A percentile compares a stretch with the other conserved stretches of the same genome.
Evolutionary conservation across 306 rosid species (phyloP).

Genomic region (Inga laurina): DNA sequence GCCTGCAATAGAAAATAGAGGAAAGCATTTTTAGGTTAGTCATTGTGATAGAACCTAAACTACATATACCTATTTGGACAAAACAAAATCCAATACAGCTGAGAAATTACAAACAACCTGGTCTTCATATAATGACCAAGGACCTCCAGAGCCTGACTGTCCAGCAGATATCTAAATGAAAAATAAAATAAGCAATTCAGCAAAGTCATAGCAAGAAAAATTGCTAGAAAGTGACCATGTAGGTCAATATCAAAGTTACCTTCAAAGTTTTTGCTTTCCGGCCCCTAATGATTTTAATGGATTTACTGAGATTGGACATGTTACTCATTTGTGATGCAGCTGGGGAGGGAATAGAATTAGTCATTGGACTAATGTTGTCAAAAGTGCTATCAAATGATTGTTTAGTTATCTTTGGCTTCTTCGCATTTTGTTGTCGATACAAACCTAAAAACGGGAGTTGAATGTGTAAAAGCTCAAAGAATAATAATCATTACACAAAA

Average conservation of each 20-base stretch:
- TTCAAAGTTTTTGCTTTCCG: conserved; percentile 60
- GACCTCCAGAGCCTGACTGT: conserved; percentile 68
- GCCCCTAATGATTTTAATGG: conserved; percentile 71
- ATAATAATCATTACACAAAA: not conserved
- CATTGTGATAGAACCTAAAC: conserved; percentile 1
- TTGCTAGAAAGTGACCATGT: conserved; percentile 16
- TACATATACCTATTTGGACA: not conserved
- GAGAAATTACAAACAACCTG: conserved; percentile 52
- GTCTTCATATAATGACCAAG: conserved; percentile 82
- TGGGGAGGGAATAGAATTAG: conserved; percentile 81
- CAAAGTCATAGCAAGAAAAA: not conserved
- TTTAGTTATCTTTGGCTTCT: conserved; percentile 70
- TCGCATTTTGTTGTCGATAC: conserved; percentile 55
- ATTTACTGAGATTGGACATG: conserved; percentile 67
- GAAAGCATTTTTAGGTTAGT: conserved; percentile 9
- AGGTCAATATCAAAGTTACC: conserved; percentile 46
- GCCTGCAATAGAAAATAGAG: conserved; percentile 48
- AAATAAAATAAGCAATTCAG: conserved; percentile 18
- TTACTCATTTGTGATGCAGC: conserved; percentile 83
- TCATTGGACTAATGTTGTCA: conserved; percentile 54
- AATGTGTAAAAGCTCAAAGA: conserved; percentile 23
- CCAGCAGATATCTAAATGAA: conserved; percentile 56
- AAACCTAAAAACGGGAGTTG: conserved; percentile 49
- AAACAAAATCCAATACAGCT: not conserved
- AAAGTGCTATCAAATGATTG: conserved; percentile 66